Evolutionary conservation across 495 filamentous ascomycete genomes (phyloP).

Genomic region (Paragyromitra xinjiangensis): DNA sequence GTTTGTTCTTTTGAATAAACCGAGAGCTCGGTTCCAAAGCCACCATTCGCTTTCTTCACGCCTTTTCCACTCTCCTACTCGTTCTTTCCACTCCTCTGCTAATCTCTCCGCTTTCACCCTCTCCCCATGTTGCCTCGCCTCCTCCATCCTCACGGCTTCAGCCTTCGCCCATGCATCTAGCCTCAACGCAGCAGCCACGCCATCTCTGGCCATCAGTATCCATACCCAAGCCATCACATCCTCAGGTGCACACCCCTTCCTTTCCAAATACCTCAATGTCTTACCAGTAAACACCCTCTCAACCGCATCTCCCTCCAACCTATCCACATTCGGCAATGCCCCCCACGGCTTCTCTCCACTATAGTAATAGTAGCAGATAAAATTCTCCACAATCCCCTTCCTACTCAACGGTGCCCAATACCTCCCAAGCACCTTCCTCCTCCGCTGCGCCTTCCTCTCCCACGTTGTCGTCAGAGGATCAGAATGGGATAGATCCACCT

Average conservation of each 20-base stretch:
- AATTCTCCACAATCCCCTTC: conserved; percentile 46
- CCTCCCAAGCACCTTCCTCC: background rate
- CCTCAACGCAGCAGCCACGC: conserved; percentile 60
- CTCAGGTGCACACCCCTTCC: conserved; percentile 60
- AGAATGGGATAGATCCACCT: conserved; percentile 31
- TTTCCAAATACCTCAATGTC: conserved; percentile 58
- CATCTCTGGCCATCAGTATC: conserved; percentile 63
- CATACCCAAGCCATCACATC: conserved; percentile 69
- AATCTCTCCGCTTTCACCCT: background rate
- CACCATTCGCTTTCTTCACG: background rate
- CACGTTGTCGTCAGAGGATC: conserved; percentile 24
- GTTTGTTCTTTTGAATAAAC: background rate
- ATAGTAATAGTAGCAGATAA: conserved; percentile 31
- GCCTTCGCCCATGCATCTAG: conserved; percentile 57
- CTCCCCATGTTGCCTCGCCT: background rate
- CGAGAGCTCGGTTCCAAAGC: background rate
- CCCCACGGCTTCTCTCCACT: background rate
- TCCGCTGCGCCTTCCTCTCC: background rate
- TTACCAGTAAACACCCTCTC: conserved; percentile 59
- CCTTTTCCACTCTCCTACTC: background rate
- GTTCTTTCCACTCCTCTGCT: background rate
- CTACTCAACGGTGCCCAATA: background rate
- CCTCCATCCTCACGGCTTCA: background rate
- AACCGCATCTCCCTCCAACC: conserved; percentile 44
- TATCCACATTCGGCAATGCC: background rate